Percentiles rank a stretch among this genome's conserved stretches.
phyloP scores from a whole-genome alignment of 1,284 basidiomycete species.

The Leccinum holopus region DNA sequence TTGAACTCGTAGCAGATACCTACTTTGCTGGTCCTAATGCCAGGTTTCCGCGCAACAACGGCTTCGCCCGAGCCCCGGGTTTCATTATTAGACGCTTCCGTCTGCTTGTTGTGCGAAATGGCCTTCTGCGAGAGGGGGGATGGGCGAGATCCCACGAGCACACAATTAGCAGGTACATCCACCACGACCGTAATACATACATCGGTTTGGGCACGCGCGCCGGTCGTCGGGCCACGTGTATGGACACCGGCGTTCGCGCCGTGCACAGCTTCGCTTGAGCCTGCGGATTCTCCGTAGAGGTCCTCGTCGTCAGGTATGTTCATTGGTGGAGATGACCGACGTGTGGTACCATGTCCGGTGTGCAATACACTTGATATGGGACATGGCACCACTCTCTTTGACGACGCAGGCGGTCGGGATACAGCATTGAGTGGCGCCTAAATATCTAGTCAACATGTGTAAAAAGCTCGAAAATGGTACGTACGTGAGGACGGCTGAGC shows the following conservation, averaged over 20 bases:
- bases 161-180: neutral
- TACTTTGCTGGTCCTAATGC: neutral
- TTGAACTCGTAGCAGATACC: neutral
- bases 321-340: neutral
- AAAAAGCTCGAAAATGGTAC: neutral
- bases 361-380: neutral
- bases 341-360: neutral
- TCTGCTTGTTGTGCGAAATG: neutral
- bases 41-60: neutral
- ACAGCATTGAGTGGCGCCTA: neutral
- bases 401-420: neutral
- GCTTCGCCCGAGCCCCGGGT: neutral
- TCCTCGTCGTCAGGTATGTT: neutral
- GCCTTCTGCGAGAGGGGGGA: neutral
- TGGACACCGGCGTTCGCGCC: neutral
- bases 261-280: neutral
- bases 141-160: neutral
- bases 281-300: neutral
- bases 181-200: neutral
- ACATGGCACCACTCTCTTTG: neutral
- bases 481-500: neutral
- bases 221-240: neutral
- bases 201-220: neutral
- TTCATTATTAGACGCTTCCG: neutral
- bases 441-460: neutral